phyloP scores from a whole-genome alignment of 2,329 filamentous ascomycete genomes.

The Pseudocercospora pini-densiflorae region DNA sequence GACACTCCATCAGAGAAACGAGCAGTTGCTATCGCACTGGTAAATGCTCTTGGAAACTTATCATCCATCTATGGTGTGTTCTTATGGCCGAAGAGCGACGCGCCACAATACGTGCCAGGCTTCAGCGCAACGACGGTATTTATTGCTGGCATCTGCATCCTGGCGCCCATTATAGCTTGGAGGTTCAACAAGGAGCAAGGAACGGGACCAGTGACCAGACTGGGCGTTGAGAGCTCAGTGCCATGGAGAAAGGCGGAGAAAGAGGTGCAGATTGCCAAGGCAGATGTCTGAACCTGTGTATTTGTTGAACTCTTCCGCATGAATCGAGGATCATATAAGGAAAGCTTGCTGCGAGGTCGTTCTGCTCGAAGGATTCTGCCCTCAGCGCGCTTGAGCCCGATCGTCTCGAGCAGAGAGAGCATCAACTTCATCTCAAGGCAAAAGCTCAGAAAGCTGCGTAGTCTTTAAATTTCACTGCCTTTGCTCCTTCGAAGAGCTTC shows the following conservation, averaged over 20 bases:
- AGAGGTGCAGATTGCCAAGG: not conserved
- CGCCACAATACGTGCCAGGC: constrained; percentile 55
- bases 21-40: constrained; percentile 58
- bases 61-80: constrained; percentile 61
- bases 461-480: too few relatives aligned
- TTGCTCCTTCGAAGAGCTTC: too few relatives aligned
- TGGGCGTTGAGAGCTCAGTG: not conserved
- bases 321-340: too few relatives aligned
- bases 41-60: constrained; percentile 60
- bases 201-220: not conserved
- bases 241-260: not conserved
- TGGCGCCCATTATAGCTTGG: constrained; percentile 13
- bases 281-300: not conserved
- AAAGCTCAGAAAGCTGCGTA: too few relatives aligned
- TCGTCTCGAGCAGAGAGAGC: too few relatives aligned
- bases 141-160: constrained; percentile 1
- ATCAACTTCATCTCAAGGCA: too few relatives aligned
- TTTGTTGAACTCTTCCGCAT: not conserved
- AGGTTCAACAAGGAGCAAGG: constrained; percentile 8
- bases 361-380: too few relatives aligned
- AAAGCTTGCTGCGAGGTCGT: too few relatives aligned
- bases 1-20: constrained; percentile 46
- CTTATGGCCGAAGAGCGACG: constrained; percentile 55
- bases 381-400: too few relatives aligned
- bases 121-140: constrained; percentile 35